Conservation (phyloP, 106 monocot species). For the Triglochin maritima region DNA sequence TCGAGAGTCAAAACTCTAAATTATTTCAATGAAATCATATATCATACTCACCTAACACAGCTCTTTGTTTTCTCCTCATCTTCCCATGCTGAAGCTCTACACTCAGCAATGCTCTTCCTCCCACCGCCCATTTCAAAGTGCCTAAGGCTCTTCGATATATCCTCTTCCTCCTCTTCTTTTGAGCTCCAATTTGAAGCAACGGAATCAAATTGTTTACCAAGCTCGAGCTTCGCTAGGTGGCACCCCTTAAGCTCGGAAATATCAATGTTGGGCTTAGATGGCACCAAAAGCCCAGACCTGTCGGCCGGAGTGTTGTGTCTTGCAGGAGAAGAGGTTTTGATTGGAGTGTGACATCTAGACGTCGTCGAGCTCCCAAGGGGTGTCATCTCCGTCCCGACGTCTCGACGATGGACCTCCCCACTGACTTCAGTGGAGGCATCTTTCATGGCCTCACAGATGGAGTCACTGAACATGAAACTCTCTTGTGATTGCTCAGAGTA, state of each 20-base stretch:
- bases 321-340: constrained; percentile 57
- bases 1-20: not conserved
- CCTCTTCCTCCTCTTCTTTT: constrained; percentile 80
- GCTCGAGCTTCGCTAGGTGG: constrained; percentile 67
- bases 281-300: constrained; percentile 46
- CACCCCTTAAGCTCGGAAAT: constrained; percentile 65
- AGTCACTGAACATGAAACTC: constrained; percentile 32
- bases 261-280: constrained; percentile 22
- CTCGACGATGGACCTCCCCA: constrained; percentile 17
- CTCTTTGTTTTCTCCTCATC: constrained; percentile 83
- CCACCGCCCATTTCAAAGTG: constrained; percentile 42
- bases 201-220: constrained; percentile 46
- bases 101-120: constrained; percentile 39
- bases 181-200: constrained; percentile 62
- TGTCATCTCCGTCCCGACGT: constrained; percentile 78
- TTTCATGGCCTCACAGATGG: constrained; percentile 17
- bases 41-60: constrained; percentile 42
- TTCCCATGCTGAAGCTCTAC: constrained; percentile 53
- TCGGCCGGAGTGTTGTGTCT: constrained; percentile 80
- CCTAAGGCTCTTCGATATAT: constrained; percentile 78
- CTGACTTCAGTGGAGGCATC: constrained; percentile 2
- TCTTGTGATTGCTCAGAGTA: constrained; percentile 28
- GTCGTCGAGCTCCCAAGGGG: constrained; percentile 49
- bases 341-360: constrained; percentile 64
- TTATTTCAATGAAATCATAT: not conserved